phyloP scores from a whole-genome alignment of 2,329 filamentous ascomycete genomes.

The Ustulina deusta region DNA sequence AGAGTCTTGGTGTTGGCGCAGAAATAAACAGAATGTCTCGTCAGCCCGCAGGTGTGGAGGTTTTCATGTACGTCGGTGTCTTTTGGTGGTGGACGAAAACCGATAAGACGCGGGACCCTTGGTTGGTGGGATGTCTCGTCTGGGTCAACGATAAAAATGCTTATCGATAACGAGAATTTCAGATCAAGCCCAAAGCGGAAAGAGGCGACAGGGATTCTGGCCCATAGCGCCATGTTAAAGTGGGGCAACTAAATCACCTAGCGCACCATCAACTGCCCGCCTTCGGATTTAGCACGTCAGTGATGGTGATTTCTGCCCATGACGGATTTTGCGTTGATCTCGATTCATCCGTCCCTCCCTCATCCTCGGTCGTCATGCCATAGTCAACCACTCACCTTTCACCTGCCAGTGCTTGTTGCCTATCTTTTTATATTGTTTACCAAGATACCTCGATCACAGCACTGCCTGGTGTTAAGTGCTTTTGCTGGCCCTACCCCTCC shows the following conservation, averaged over 20 bases:
- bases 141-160: conserved; percentile 27
- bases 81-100: conserved; percentile 25
- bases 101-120: conserved; percentile 32
- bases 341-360: conserved; percentile 12
- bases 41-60: conserved; percentile 6
- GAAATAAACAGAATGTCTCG: conserved; percentile 10
- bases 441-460: background rate
- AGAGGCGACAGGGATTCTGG: conserved; percentile 17
- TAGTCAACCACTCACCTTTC: background rate
- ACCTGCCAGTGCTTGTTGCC: background rate
- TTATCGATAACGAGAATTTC: conserved; percentile 46
- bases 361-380: conserved; percentile 1
- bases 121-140: conserved; percentile 44
- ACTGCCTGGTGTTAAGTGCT: background rate
- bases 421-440: background rate
- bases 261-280: no score
- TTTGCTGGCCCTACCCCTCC: background rate
- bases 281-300: conserved; percentile 38
- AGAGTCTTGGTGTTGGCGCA: background rate
- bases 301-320: conserved; percentile 39
- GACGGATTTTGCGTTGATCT: conserved; percentile 45
- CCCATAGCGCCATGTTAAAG: background rate
- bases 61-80: conserved; percentile 9
- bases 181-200: background rate
- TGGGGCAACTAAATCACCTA: conserved; percentile 21